Base-by-base conservation (phyloP, 2,329 filamentous ascomycete species). In the Aspergillus sp. region DNA sequence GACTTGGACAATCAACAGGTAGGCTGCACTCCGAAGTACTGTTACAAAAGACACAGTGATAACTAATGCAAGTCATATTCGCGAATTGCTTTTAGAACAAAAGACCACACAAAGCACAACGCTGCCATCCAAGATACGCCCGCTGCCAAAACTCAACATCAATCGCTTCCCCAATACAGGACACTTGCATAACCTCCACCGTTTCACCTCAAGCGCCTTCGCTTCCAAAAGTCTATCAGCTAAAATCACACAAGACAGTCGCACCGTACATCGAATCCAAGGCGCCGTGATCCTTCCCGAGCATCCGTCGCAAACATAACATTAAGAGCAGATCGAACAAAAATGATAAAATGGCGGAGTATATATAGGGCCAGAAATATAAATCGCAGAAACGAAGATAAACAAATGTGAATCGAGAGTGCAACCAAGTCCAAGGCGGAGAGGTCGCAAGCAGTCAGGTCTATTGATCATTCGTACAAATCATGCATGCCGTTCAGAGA, bases 201-300 rank as follows among this genome's bases (percentile, higher is more conserved):
- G 9, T 14, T 19, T 21, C 55, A 76, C 73, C 17, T 71, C 73
- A 46, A 63, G 41, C 67, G 57, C 57, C 56, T 53, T 53, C 41
- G 56, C 58, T 59, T 41, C 46, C 45, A 45, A 52, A 43, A 49
- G 23, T 57, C 49, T 52, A 59, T 56, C 46, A 54, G 16, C 43
- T 47, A 23, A 32, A 49, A 45, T 43, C 34, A 46, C 54, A 50
- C 20, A 52, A 36, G 32, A 56, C 14, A 40, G 23, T 38, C 34
- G 48, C 50, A 44, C n/a, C 49, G 25, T 40, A 50, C 40, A 38
- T 50, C 47, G 16, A 19, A 43, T 36, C 36, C 47, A 47, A 47
- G 49, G 50, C 49, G 49, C 42, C 45, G 25, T 49, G 50, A 53
- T 46, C 52, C 51, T 55, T 55, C 52, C 32, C 29, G 21, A 34